Conservation (phyloP, 805 yeast genomes). For the Naumovozyma castellii region DNA sequence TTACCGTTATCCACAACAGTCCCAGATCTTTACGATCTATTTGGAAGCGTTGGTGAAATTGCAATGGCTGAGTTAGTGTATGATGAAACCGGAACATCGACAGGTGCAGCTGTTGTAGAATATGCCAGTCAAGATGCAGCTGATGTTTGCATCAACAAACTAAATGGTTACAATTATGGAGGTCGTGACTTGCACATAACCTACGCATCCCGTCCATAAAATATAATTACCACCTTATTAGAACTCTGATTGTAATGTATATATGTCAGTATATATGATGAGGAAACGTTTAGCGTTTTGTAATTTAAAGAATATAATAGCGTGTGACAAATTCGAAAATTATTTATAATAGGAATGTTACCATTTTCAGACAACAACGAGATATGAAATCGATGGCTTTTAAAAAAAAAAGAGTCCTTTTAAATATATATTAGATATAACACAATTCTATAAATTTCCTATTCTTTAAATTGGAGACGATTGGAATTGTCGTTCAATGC, state of each 20-base stretch:
- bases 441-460: too few relatives aligned
- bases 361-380: not conserved
- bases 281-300: not conserved
- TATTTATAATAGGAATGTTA: too few relatives aligned
- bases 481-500: not conserved
- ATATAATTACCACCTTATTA: not conserved
- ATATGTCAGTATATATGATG: not conserved
- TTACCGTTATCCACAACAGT: slow-evolving; percentile 82
- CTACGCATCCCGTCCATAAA: slow-evolving; percentile 41
- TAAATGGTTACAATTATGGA: slow-evolving; percentile 78
- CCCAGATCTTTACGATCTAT: slow-evolving; percentile 74
- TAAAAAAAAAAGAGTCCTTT: not conserved
- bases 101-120: slow-evolving; percentile 77
- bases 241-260: too few relatives aligned
- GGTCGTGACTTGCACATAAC: slow-evolving; percentile 61
- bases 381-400: not conserved
- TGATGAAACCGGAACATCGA: slow-evolving; percentile 53
- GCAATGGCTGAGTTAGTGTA: slow-evolving; percentile 66
- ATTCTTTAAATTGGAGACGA: slow-evolving; percentile 3
- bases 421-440: too few relatives aligned
- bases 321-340: too few relatives aligned
- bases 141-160: slow-evolving; percentile 59
- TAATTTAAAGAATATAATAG: too few relatives aligned
- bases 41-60: slow-evolving; percentile 75
- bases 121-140: slow-evolving; percentile 61